Base-by-base conservation (phyloP, 352 stramenopile genomes). In the Thalassiosira hispida region DNA sequence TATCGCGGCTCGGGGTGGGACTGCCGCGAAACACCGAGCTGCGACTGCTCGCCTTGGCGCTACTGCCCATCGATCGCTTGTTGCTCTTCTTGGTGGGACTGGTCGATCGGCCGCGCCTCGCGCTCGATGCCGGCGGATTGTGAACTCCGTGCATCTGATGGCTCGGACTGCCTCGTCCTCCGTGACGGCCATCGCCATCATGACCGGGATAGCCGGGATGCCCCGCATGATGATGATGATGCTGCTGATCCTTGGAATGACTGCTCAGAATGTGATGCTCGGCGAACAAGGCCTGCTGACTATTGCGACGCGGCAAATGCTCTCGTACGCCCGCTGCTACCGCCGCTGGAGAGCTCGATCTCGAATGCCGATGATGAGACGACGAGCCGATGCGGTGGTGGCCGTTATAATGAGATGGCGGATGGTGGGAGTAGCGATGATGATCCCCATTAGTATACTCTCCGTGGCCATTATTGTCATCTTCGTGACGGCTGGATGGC, bases 21-120 rank as follows among this genome's bases (percentile, higher is more conserved):
- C 66, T 67, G 9, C 73, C 73, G 20, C 73, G 62, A 55, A 81
- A 81, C 9, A 81, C 73, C 0, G 57, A 72, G 20, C 31, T 52
- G 35, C 61, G 57, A 38, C 67, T 42, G 1, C 20, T 16, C 16
- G 20, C 16, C 20, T 57, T 59, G 57, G 57, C 11, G 56, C 18
- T 44, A 33, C 18, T 46, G 44, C 7, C 33, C 20, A 35, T 42
- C 18, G 29, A 60, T 51, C 18, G 51, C n/a, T 29, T 27, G 14
- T 51, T 22, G 35, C 23, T 65, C n/a, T 29, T 27, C 25, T 51
- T 22, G 35, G 38, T 65, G 31, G 20, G 52, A 38, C 27, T 68
- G 18, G 14, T 67, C 2, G 23, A 40, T 61, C 52, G 7, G 38
- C 59, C 29, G 18, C 31, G 27, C 4, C 14, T 18, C 18, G 27